Evolutionary conservation across 2,329 filamentous ascomycete genomes (phyloP).

Genomic region (Ophiosphaerella herpotricha): DNA sequence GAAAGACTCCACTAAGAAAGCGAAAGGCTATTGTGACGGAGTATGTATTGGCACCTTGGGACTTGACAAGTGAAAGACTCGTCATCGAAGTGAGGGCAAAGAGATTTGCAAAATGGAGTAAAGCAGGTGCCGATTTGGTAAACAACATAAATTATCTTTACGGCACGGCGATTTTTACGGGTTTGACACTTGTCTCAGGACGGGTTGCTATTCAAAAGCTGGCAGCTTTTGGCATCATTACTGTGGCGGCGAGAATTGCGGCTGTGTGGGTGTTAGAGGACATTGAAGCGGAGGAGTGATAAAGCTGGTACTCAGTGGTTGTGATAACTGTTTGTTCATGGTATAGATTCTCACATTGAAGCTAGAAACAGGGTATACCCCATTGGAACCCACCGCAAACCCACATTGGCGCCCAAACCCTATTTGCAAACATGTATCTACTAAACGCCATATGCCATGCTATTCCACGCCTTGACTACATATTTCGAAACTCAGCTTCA

Average conservation of each 20-base stretch:
- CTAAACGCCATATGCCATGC: conserved; percentile 1
- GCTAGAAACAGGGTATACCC: not conserved
- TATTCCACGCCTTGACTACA: not conserved
- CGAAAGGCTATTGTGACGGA: too few relatives aligned
- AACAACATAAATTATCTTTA: conserved; percentile 6
- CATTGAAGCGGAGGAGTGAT: not conserved
- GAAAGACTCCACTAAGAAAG: too few relatives aligned
- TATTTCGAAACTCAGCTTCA: conserved; percentile 23
- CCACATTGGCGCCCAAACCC: too few relatives aligned
- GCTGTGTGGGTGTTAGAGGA: not conserved
- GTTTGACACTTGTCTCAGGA: conserved; percentile 3
- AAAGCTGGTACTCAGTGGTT: not conserved
- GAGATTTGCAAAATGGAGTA: conserved; percentile 1
- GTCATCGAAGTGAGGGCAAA: not conserved
- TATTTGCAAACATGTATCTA: not conserved
- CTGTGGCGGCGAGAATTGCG: not conserved
- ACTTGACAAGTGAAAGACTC: not conserved
- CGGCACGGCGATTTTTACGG: conserved; percentile 4
- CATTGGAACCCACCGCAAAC: too few relatives aligned
- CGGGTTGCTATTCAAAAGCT: conserved; percentile 3
- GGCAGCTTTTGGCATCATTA: conserved; percentile 1
- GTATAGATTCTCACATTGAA: too few relatives aligned
- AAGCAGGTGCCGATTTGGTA: conserved; percentile 1
- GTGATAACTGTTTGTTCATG: too few relatives aligned
- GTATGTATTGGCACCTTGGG: not conserved